Evolutionary conservation across 2,329 filamentous ascomycete species (phyloP).

Genomic region (Conoideocrella luteorostrata): DNA sequence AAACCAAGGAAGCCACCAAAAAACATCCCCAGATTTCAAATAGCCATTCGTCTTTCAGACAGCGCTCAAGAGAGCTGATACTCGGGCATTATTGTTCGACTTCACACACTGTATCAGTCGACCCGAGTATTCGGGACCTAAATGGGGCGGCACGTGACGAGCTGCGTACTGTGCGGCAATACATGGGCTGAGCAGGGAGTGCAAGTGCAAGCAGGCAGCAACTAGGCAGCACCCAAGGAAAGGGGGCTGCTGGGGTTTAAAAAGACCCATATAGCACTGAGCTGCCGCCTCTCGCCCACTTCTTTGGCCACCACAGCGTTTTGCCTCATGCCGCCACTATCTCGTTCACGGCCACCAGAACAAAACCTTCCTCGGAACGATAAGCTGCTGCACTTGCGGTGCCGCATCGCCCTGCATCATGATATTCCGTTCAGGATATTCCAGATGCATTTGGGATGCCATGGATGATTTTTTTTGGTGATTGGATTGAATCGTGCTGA

Average conservation of each 20-base stretch:
- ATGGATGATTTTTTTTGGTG: too few species aligned
- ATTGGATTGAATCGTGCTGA: neutral
- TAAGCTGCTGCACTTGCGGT: neutral
- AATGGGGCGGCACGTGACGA: conserved; percentile 9
- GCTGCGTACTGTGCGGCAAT: too few species aligned
- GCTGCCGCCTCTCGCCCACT: conserved; percentile 31
- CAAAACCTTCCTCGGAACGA: neutral
- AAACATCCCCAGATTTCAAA: too few species aligned
- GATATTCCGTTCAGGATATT: too few species aligned
- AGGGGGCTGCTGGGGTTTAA: conserved; percentile 39
- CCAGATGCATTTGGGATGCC: too few species aligned
- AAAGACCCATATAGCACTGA: conserved; percentile 51
- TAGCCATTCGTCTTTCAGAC: neutral
- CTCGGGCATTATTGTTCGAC: neutral
- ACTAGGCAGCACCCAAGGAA: conserved; percentile 6
- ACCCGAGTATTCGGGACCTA: conserved; percentile 1
- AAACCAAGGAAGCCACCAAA: too few species aligned
- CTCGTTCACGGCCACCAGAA: neutral
- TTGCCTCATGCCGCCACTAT: neutral
- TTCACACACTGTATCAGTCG: neutral
- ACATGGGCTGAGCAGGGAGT: neutral
- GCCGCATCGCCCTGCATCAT: neutral
- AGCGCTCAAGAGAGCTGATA: neutral
- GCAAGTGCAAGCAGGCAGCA: neutral
- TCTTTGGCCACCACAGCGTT: conserved; percentile 5